A percentile compares a stretch with the other conserved stretches of the same genome.
phyloP scores from a whole-genome alignment of 768 basidiomycete genomes.

The Suillus plorans region DNA sequence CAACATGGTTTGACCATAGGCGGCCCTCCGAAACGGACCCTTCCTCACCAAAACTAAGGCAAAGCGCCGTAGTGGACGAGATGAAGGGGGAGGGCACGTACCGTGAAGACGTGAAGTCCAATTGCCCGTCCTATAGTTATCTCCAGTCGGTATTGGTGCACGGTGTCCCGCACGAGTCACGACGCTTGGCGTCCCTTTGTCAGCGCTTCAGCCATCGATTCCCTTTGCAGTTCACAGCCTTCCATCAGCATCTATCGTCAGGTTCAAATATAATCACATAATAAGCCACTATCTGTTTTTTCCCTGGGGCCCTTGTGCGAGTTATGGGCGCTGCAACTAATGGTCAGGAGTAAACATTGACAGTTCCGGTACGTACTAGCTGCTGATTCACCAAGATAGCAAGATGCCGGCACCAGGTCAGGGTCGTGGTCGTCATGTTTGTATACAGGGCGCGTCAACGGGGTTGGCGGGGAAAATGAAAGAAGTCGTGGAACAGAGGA shows the following conservation, averaged over 20 bases:
- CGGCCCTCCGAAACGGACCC: neutral
- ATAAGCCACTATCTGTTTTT: neutral
- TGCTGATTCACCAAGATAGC: neutral
- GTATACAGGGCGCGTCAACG: no score
- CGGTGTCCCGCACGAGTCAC: neutral
- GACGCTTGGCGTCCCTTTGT: neutral
- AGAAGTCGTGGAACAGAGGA: neutral
- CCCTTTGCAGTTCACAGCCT: no score
- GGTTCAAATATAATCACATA: no score
- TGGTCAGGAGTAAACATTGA: neutral
- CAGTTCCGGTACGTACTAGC: neutral
- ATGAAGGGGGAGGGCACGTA: neutral
- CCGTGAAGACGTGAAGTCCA: neutral
- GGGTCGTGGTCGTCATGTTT: neutral
- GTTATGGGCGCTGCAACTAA: neutral
- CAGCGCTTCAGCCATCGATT: neutral
- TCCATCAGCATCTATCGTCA: no score
- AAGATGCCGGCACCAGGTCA: neutral
- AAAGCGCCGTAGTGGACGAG: neutral
- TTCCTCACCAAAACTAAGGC: neutral
- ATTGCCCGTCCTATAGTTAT: neutral
- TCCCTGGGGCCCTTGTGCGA: neutral
- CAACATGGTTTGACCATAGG: neutral
- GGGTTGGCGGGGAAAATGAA: neutral
- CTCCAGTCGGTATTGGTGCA: neutral